phyloP scores from a whole-genome alignment of 2,329 filamentous ascomycete species.

The Didymella keratinophila region DNA sequence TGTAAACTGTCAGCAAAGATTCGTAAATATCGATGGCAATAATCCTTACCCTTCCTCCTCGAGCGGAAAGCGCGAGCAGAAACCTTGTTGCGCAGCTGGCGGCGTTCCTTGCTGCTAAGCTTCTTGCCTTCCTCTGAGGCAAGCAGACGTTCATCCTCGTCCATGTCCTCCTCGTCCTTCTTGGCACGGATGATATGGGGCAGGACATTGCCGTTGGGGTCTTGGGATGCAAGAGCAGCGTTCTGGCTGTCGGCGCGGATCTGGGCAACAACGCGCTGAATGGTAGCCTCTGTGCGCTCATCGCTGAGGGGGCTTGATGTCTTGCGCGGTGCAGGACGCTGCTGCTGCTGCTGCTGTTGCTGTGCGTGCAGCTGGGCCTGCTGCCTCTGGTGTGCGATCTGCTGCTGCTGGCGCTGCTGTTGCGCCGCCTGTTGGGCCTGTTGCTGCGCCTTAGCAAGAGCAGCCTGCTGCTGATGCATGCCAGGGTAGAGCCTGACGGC shows the following conservation, averaged over 20 bases:
- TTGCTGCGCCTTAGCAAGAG: conserved; percentile 53
- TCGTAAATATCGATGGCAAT: not conserved
- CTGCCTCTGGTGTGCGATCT: conserved; percentile 55
- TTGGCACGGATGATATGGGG: conserved; percentile 75
- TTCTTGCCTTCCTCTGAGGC: conserved; percentile 99
- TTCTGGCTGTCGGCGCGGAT: conserved; percentile 77
- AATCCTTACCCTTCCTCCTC: conserved; percentile 86
- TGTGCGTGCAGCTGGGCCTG: conserved; percentile 62
- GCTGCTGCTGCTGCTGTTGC: conserved; percentile 50
- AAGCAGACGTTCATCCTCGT: conserved; percentile 91
- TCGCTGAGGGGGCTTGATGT: conserved; percentile 54
- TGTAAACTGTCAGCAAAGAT: conserved; percentile 63
- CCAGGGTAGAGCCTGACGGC: conserved; percentile 85
- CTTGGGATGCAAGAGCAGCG: conserved; percentile 60
- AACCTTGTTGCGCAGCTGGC: conserved; percentile 98
- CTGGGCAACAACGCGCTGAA: conserved; percentile 88
- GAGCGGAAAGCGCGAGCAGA: conserved; percentile 97
- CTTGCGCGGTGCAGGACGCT: conserved; percentile 38
- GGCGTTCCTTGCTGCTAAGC: conserved; percentile 95
- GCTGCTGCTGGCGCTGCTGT: conserved; percentile 61
- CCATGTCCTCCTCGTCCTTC: conserved; percentile 99
- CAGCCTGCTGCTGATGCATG: conserved; percentile 89
- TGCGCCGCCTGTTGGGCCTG: conserved; percentile 48
- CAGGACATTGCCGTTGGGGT: conserved; percentile 58
- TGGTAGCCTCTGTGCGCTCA: conserved; percentile 78